These are phyloP conservation scores for Mrakia gelida DNA, from an alignment of 768 basidiomycete genomes.

Conservation along the genomic window DNA sequence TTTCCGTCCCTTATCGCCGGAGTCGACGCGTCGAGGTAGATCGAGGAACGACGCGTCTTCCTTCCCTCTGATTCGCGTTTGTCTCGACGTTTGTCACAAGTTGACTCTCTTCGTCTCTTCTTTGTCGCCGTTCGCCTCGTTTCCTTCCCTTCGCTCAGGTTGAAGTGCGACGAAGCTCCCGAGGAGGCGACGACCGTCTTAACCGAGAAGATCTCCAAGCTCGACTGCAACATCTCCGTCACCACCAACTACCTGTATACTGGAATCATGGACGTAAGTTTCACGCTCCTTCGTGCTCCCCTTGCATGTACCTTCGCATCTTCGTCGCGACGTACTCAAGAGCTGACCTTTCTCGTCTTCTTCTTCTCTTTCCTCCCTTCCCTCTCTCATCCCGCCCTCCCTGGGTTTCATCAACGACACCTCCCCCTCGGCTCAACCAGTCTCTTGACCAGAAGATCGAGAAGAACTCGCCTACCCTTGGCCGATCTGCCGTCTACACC, in stretches of 20 bases:
- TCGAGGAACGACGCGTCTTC: neutral
- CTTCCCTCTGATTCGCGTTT: neutral
- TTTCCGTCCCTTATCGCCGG: neutral
- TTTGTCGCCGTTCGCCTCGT: neutral
- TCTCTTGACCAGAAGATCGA: constrained; percentile 79
- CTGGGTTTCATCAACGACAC: too few species aligned
- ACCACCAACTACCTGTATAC: constrained; percentile 82
- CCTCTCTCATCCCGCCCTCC: too few species aligned
- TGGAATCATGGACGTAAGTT: constrained; percentile 72
- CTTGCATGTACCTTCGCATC: neutral
- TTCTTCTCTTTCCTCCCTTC: neutral
- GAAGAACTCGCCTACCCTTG: constrained; percentile 74
- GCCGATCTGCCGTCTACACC: constrained; percentile 73
- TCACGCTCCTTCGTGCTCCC: neutral
- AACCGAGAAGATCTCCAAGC: constrained; percentile 72
- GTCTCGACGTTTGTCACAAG: too few species aligned
- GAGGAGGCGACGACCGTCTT: constrained; percentile 66
- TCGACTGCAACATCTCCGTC: constrained; percentile 86
- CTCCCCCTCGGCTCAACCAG: constrained; percentile 47
- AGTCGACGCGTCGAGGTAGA: neutral
- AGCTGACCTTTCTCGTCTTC: neutral
- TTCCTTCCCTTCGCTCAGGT: constrained; percentile 47
- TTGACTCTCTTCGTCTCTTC: neutral
- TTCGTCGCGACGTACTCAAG: too few species aligned
- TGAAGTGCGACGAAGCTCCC: constrained; percentile 74